Percentiles rank a stretch among this genome's conserved stretches.
Conservation (phyloP, 352 stramenopile species). For the Phytophthora idaei region DNA sequence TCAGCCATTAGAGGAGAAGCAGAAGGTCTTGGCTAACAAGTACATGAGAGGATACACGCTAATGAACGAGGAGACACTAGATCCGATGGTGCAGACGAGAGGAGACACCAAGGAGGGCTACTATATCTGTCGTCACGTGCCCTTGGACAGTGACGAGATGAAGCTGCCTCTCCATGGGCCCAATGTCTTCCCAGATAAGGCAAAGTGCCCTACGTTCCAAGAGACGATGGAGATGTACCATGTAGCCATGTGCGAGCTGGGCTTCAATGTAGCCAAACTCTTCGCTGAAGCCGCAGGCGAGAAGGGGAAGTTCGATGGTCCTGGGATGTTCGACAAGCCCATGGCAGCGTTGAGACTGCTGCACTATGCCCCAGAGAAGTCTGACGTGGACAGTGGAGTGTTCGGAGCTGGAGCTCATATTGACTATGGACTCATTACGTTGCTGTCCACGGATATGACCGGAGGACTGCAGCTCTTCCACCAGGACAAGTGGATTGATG, state of each 20-base stretch:
- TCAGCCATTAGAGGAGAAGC: constrained; percentile 54
- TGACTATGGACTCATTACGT: constrained; percentile 74
- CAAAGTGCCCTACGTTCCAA: constrained; percentile 52
- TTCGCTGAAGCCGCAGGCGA: constrained; percentile 64
- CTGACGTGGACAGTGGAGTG: constrained; percentile 59
- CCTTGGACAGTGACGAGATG: constrained; percentile 61
- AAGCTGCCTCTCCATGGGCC: constrained; percentile 61
- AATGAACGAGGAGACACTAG: constrained; percentile 79
- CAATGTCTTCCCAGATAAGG: constrained; percentile 63
- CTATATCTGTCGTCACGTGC: constrained; percentile 76
- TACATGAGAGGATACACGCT: constrained; percentile 78
- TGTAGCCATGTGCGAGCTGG: constrained; percentile 51
- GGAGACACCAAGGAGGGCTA: constrained; percentile 82
- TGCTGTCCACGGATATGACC: constrained; percentile 67
- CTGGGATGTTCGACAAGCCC: constrained; percentile 75
- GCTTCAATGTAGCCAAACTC: constrained; percentile 55
- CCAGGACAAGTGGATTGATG: constrained; percentile 60
- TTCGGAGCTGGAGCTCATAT: constrained; percentile 82
- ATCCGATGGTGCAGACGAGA: constrained; percentile 55
- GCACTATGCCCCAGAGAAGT: constrained; percentile 73
- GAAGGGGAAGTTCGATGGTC: constrained; percentile 48
- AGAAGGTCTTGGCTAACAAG: constrained; percentile 66
- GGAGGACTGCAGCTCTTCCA: constrained; percentile 66
- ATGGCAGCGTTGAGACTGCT: constrained; percentile 84
- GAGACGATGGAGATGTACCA: constrained; percentile 61